Evolutionary conservation across 1,284 basidiomycete species (phyloP), one percentile per base, ranked within the genome.

Genomic region (Malassezia arunalokei): DNA sequence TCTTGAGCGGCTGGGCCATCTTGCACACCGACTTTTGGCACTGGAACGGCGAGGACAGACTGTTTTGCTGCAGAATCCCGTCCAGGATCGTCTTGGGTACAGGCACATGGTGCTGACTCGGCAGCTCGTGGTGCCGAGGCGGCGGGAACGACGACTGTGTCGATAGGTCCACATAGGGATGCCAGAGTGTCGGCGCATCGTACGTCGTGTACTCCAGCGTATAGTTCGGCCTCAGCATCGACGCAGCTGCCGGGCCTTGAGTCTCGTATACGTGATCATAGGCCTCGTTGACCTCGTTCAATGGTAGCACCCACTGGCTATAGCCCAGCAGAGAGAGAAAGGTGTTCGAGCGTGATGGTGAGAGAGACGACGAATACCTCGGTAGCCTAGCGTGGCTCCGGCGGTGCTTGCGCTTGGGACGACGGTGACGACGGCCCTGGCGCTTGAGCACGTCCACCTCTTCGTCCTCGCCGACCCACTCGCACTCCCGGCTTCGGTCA

Each of bases 291-390:
- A 79, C 79, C 45, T 75, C 69, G 38, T 79, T 80, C 20, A 89
- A 74, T 53, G 81, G 76, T 3, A 86, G 83, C 45, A 89, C 76
- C 75, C 83, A 90, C 79, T 88, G 86, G 47, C 83, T 82, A 76
- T 83, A 89, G 47, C 85, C 85, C 35, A 87, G 76, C n/a, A 83
- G 81, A 20, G 81, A 81, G 78, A 83, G 83, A 52, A 79, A 78
- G 41, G 75, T 77, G 73, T 87, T 88, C 44, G 64, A 79, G 56
- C 84, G 77, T 27, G 83, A 83, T 6, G 87, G 86, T n/a, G 84
- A 78, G 24, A 78, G 68, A 14, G 79, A 71, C 65, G 81, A 81
- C 42, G 80, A 79, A 68, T 85, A 75, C 77, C 83, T 82, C 5
- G 79, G 77, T 43, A 80, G 75, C 48, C 78, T 74, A 12, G 58